These are phyloP conservation scores for Umbellularia californica DNA, from an alignment of 164 flowering plant genomes.

Conservation along the genomic window DNA sequence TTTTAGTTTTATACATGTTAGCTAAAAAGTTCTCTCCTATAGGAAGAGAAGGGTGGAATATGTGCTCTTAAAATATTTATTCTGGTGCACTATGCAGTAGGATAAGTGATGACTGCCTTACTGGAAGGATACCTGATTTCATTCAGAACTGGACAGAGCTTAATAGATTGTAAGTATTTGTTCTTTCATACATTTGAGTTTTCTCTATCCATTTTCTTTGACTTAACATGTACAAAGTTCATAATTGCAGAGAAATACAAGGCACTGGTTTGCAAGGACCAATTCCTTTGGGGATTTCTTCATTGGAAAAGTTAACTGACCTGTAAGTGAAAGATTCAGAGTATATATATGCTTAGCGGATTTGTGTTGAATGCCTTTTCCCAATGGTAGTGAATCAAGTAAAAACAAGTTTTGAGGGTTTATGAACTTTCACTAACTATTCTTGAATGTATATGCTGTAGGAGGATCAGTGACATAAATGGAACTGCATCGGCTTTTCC, in stretches of 20 bases:
- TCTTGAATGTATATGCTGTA: conserved; percentile 18
- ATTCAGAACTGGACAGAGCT: conserved; percentile 30
- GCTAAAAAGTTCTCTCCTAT: background rate
- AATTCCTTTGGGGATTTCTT: conserved; percentile 52
- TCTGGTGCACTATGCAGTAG: conserved; percentile 17
- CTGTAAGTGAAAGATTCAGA: conserved; percentile 38
- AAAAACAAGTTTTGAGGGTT: background rate
- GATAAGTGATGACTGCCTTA: conserved; percentile 34
- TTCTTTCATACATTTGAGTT: background rate
- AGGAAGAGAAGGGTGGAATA: background rate
- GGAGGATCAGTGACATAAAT: conserved; percentile 63
- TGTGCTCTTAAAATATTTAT: background rate
- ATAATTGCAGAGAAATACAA: conserved; percentile 46
- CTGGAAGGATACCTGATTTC: conserved; percentile 33
- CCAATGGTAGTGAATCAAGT: background rate
- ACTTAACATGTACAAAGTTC: background rate
- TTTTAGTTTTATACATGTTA: background rate
- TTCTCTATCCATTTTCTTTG: background rate
- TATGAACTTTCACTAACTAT: background rate
- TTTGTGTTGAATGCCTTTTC: background rate
- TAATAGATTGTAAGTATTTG: conserved; percentile 24
- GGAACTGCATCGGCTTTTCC: conserved; percentile 49
- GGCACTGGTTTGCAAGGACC: conserved; percentile 68
- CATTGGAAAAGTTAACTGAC: conserved; percentile 31
- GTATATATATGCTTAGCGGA: background rate